A percentile compares a stretch with the other conserved stretches of the same genome.
Evolutionary conservation across 305 asterid genomes (phyloP).

Genomic region (Ajuga reptans): DNA sequence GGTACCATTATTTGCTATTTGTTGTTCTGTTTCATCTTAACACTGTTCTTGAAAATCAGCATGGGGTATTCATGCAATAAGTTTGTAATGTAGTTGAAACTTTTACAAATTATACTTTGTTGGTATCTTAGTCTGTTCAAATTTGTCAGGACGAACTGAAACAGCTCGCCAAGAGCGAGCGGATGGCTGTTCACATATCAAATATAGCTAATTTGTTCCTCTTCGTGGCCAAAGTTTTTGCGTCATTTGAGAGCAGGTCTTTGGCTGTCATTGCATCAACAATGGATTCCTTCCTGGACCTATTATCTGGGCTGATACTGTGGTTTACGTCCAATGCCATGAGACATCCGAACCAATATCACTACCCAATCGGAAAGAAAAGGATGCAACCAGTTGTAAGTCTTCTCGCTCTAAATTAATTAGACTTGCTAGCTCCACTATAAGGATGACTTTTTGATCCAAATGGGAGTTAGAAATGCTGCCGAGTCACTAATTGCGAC

Average conservation of each 20-base stretch:
- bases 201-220: slow-evolving; percentile 63
- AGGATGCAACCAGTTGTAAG: slow-evolving; percentile 94
- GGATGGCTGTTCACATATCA: slow-evolving; percentile 66
- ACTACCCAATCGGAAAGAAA: slow-evolving; percentile 82
- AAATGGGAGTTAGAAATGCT: neutral
- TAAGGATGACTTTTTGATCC: neutral
- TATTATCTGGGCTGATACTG: slow-evolving; percentile 80
- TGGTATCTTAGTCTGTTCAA: slow-evolving; percentile 8
- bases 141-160: slow-evolving; percentile 60
- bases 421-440: neutral
- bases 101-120: neutral
- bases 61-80: neutral
- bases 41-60: neutral
- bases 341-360: slow-evolving; percentile 71
- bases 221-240: slow-evolving; percentile 66
- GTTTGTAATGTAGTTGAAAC: neutral
- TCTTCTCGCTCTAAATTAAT: slow-evolving; percentile 5
- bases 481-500: neutral
- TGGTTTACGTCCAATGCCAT: slow-evolving; percentile 88
- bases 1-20: neutral
- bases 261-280: slow-evolving; percentile 94
- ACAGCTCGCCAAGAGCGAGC: slow-evolving; percentile 66
- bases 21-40: neutral
- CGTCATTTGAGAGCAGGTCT: slow-evolving; percentile 75
- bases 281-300: slow-evolving; percentile 81